These are phyloP conservation scores for Citrullus colocynthis DNA, from an alignment of 306 rosid genomes.

Conservation along the genomic window DNA sequence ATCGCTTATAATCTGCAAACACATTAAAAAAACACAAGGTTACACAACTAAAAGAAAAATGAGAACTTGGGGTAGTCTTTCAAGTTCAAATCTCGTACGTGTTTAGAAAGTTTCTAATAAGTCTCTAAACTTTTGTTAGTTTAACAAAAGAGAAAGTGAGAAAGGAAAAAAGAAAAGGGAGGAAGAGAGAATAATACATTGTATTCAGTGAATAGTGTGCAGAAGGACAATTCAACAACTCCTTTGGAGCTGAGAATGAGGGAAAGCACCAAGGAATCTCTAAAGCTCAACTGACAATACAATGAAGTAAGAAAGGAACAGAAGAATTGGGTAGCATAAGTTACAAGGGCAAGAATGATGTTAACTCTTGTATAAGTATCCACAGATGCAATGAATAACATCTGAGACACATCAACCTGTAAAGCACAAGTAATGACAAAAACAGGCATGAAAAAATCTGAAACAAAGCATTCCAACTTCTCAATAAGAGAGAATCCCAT, in stretches of 20 bases:
- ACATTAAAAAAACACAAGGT: too few relatives aligned
- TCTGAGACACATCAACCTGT: slow-evolving; percentile 23
- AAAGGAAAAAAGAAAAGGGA: too few relatives aligned
- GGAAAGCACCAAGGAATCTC: slow-evolving; percentile 31
- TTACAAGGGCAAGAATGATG: not conserved
- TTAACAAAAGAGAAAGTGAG: not conserved
- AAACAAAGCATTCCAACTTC: slow-evolving; percentile 24
- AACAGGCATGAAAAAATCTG: slow-evolving; percentile 32
- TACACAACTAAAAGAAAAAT: too few relatives aligned
- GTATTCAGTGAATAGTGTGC: slow-evolving; percentile 2
- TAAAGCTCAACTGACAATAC: slow-evolving; percentile 24
- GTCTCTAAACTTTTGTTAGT: not conserved
- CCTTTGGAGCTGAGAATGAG: slow-evolving; percentile 51
- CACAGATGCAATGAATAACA: not conserved
- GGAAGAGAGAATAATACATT: slow-evolving; percentile 3
- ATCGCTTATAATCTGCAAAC: slow-evolving; percentile 15
- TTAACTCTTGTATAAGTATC: not conserved
- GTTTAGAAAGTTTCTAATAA: too few relatives aligned
- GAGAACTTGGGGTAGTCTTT: too few relatives aligned
- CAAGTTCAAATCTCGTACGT: too few relatives aligned
- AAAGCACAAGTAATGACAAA: slow-evolving; percentile 27
- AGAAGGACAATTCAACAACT: slow-evolving; percentile 25
- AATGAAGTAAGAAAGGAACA: slow-evolving; percentile 13
- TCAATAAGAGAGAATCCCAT: slow-evolving; percentile 44
- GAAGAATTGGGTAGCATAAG: slow-evolving; percentile 8